phyloP scores from a whole-genome alignment of 306 rosid genomes.

The Vigna trinervia region DNA sequence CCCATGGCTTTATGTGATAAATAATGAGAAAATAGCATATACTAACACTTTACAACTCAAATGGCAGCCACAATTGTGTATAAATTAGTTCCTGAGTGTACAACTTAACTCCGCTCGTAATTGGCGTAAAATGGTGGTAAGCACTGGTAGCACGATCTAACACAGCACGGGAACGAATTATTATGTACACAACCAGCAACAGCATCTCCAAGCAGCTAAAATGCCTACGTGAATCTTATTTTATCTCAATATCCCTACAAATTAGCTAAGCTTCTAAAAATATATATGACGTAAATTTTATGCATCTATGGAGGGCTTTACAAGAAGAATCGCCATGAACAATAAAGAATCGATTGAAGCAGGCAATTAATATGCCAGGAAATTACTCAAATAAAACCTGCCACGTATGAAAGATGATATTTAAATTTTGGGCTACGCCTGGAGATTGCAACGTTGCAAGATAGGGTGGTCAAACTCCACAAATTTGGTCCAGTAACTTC shows the following conservation, averaged over 20 bases:
- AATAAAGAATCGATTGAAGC: slow-evolving; percentile 58
- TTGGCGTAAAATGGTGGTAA: background rate
- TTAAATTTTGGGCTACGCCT: slow-evolving; percentile 53
- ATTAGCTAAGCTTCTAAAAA: slow-evolving; percentile 56
- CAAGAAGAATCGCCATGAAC: slow-evolving; percentile 63
- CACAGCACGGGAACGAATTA: slow-evolving; percentile 35
- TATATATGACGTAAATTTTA: slow-evolving; percentile 39
- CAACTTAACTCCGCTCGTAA: slow-evolving; percentile 10
- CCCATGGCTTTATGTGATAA: slow-evolving; percentile 24
- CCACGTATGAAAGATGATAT: background rate
- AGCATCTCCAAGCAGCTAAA: slow-evolving; percentile 39
- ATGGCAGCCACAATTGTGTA: slow-evolving; percentile 22
- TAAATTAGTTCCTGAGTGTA: slow-evolving; percentile 28
- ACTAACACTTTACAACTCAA: slow-evolving; percentile 29
- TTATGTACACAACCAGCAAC: slow-evolving; percentile 62
- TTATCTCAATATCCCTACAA: slow-evolving; percentile 49
- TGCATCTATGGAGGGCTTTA: slow-evolving; percentile 56
- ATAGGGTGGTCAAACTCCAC: slow-evolving; percentile 65
- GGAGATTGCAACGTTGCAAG: slow-evolving; percentile 90
- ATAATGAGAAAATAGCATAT: background rate
- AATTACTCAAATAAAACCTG: slow-evolving; percentile 33
- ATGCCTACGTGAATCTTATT: slow-evolving; percentile 48
- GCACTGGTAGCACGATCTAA: slow-evolving; percentile 5
- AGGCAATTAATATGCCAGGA: slow-evolving; percentile 45
- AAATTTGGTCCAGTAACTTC: slow-evolving; percentile 73